phyloP scores from a whole-genome alignment of 2,329 filamentous ascomycete genomes.

The Trichophyton verrucosum region DNA sequence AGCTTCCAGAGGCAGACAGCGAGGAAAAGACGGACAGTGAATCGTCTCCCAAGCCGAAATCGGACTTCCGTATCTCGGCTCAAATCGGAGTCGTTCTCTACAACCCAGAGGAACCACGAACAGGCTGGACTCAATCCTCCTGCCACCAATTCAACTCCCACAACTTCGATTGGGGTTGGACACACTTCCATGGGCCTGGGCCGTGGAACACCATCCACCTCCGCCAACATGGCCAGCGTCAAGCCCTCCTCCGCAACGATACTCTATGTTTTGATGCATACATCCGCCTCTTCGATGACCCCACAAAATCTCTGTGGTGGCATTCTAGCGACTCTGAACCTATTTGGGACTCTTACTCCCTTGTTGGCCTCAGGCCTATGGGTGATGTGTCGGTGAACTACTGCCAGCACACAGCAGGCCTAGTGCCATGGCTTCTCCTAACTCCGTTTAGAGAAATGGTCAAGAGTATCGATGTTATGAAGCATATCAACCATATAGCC shows the following conservation, averaged over 20 bases:
- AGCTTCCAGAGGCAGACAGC: not conserved
- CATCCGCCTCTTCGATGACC: slow-evolving; percentile 48
- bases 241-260: slow-evolving; percentile 48
- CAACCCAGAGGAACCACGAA: slow-evolving; percentile 50
- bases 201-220: slow-evolving; percentile 47
- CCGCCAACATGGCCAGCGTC: slow-evolving; percentile 45
- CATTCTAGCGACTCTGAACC: slow-evolving; percentile 43
- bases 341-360: slow-evolving; percentile 43
- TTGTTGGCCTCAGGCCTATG: slow-evolving; percentile 46
- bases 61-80: slow-evolving; percentile 41
- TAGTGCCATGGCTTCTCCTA: slow-evolving; percentile 48
- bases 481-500: slow-evolving; percentile 35
- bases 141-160: slow-evolving; percentile 48
- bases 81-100: slow-evolving; percentile 51
- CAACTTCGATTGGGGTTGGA: slow-evolving; percentile 52
- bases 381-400: slow-evolving; percentile 35
- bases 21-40: slow-evolving; percentile 8
- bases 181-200: slow-evolving; percentile 46
- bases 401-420: slow-evolving; percentile 40
- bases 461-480: slow-evolving; percentile 37
- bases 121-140: slow-evolving; percentile 44
- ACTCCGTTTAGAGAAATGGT: slow-evolving; percentile 47
- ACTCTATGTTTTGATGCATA: slow-evolving; percentile 51
- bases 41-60: slow-evolving; percentile 9
- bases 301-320: slow-evolving; percentile 50